phyloP scores from a whole-genome alignment of 306 rosid genomes.

The Gynostemma pentaphyllum region DNA sequence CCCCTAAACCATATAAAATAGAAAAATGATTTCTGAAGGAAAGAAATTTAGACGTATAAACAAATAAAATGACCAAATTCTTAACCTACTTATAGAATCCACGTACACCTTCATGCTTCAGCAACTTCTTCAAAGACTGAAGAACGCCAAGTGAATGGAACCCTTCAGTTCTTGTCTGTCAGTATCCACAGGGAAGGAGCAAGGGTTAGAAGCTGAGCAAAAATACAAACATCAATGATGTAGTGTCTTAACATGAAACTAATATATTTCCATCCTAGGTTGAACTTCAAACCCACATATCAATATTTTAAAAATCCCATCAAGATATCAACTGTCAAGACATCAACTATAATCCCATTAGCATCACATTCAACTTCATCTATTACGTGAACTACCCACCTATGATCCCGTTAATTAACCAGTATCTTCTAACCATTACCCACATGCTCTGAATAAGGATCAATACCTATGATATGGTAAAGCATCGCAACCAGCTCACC shows the following conservation, averaged over 20 bases:
- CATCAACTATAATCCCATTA: background rate
- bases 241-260: background rate
- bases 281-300: background rate
- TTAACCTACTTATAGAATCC: conserved; percentile 76
- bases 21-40: conserved; percentile 7
- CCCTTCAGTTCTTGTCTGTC: conserved; percentile 79
- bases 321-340: background rate
- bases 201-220: background rate
- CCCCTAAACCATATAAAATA: conserved; percentile 44
- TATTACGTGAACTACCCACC: background rate
- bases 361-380: background rate
- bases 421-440: background rate
- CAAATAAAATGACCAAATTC: background rate
- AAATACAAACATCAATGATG: background rate
- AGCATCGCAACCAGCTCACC: background rate
- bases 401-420: no score
- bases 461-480: background rate
- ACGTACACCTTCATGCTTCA: conserved; percentile 59
- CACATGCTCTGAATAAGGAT: background rate
- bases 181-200: background rate
- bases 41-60: background rate
- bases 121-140: conserved; percentile 59
- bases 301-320: background rate
- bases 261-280: background rate
- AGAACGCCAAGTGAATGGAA: conserved; percentile 64